Evolutionary conservation across 192 early-diverging fungal genomes (phyloP), one percentile per base, ranked within the genome.

Genomic region (Diversispora eburnea): DNA sequence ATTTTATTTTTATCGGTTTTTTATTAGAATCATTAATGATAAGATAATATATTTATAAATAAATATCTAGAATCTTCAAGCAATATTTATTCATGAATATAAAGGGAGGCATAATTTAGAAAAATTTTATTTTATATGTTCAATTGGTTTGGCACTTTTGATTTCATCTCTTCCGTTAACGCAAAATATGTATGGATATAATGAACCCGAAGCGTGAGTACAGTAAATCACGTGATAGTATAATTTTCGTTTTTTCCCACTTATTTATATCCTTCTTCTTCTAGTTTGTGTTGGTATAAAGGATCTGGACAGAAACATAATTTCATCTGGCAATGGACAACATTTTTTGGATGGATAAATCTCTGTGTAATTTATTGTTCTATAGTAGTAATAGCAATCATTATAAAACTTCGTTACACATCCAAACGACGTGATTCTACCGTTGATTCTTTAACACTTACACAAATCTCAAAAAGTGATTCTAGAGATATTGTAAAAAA

Each of bases 301-400:
- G 51, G 39, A 15, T 68, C 67, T 13, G 67, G 51, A 25, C 1
- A 3, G 25, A 8, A 8, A 33, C 0, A 5, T 8, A 68, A 8
- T 54, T 52, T 68, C 13, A 20, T 68, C 3, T 68, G 67, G 67
- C 67, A 68, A 68, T 68, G 67, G 67, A 5, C 12, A n/a, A 52
- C 67, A 22, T 33, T 68, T 41, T 68, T 52, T 22, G 49, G 8
- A 15, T 68, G 67, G 67, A 15, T 39, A 33, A 8, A 12, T 15
- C 10, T 52, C 0, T 55, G n/a, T 33, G 20, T 68, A 19, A 0
- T 68, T 9, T 68, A 68, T 52, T 68, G 67, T 68, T 3, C 43
- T 1, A 17, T 54, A 12, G 20, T 52, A 19, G 17, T 68, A 1
- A 68, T 51, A 39, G 15, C n/a, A 3, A 19, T 68, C 8, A 39